Base-by-base conservation (phyloP, 345 rosid species). In the Chamaenerion angustifolium region DNA sequence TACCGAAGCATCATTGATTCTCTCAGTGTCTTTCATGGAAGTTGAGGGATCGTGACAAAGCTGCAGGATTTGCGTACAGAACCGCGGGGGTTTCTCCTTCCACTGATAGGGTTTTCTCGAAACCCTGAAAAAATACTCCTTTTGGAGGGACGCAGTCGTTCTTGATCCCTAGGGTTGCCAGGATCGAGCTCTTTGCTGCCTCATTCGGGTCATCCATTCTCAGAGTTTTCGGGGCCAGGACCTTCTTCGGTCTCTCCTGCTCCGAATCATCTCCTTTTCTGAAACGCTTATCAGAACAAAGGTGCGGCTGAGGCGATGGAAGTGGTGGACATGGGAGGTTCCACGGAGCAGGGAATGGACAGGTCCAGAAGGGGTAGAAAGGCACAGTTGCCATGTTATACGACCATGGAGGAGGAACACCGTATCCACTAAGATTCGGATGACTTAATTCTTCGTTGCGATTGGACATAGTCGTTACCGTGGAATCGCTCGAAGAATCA, bases 171-270 rank as follows among this genome's bases (percentile, higher is more conserved):
- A 85, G 64, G 12, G 94, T 71, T 46, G 72, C 74, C 95, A 89
- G 77, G 66, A 77, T 78, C 7, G 89, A 82, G 68, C 88, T 83
- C 69, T 74, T 89, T 21, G 90, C 81, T 12, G 88, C 82, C 56
- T 85, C 90, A 18, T 52, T 65, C 6, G 86, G 82, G 54, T 81
- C 94, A 52, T 76, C 85, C 48, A 85, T 74, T 56, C 97, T 73
- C 57, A 81, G 49, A 1, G 92, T 81, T 55, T 83, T 89, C 0
- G 97, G 88, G 46, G 74, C 81, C 52, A 80, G 51, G 41, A 85
- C 64, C 10, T 69, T 79, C 63, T 67, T 78, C 56, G 58, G 71
- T 51, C 67, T 76, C 11, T 68, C 71, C 12, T 49, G 45, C 64
- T 68, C 64, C 6, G 48, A 27, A 16, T 61, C 25, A 25, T 76